Conservation (phyloP, 108 stramenopile genomes). For the Pseudonitzschia delicatissima region DNA sequence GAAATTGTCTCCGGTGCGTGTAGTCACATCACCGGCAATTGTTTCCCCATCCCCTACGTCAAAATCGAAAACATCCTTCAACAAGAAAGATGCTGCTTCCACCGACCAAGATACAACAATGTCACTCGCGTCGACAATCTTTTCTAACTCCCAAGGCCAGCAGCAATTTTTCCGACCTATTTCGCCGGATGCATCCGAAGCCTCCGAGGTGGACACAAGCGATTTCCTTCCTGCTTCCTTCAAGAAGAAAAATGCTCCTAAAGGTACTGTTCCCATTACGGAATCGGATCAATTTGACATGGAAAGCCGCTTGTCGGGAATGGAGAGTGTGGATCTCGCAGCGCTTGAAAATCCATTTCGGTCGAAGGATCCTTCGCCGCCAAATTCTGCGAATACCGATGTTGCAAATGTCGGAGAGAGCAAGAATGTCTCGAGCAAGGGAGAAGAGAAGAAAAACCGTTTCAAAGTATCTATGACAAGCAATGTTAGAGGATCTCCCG, state of each 20-base stretch:
- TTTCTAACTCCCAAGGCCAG: neutral
- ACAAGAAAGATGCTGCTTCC: no score
- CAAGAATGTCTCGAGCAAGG: neutral
- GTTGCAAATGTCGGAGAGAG: neutral
- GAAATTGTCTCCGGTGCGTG: neutral
- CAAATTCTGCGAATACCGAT: neutral
- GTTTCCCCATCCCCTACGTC: neutral
- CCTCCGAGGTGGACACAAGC: conserved; percentile 1
- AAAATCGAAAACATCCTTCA: no score
- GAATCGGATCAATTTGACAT: neutral
- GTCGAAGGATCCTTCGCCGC: no score
- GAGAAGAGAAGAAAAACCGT: neutral
- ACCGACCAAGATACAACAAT: neutral
- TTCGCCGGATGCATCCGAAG: conserved; percentile 3
- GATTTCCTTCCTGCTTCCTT: neutral
- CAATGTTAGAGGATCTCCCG: neutral
- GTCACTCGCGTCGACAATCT: neutral
- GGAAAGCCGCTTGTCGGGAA: conserved; percentile 3
- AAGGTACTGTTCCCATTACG: neutral
- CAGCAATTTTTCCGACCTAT: conserved; percentile 10
- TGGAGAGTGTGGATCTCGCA: neutral
- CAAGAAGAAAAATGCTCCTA: neutral
- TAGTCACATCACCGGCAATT: neutral
- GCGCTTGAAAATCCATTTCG: conserved; percentile 9
- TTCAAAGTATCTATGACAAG: neutral